These are phyloP conservation scores for Aspergillus sp. DNA, from an alignment of 2,329 filamentous ascomycete genomes.

Conservation along the genomic window DNA sequence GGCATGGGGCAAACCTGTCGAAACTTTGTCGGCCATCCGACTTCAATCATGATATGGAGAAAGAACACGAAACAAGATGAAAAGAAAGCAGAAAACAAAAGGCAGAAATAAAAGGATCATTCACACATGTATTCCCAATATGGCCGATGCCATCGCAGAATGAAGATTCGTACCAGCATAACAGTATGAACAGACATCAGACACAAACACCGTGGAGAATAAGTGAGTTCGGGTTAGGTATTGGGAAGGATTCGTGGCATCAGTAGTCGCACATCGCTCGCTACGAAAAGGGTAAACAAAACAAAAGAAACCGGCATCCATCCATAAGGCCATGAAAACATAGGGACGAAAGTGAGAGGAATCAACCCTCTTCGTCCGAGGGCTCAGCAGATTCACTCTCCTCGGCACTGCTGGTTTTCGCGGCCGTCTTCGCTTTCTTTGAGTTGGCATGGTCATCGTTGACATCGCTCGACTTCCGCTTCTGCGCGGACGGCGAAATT, in stretches of 20 bases:
- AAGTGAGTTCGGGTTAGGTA: slow-evolving; percentile 10
- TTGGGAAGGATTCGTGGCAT: slow-evolving; percentile 20
- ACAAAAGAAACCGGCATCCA: slow-evolving; percentile 27
- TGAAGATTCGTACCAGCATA: slow-evolving; percentile 23
- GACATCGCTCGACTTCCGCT: slow-evolving; percentile 52
- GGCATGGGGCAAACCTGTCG: no score
- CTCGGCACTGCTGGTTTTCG: slow-evolving; percentile 47
- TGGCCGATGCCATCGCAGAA: slow-evolving; percentile 15
- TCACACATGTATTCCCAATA: slow-evolving; percentile 26
- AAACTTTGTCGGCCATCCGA: no score
- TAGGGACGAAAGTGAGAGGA: slow-evolving; percentile 3
- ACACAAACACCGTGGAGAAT: slow-evolving; percentile 15
- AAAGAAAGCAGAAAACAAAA: background rate
- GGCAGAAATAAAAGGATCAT: slow-evolving; percentile 17
- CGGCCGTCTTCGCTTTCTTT: slow-evolving; percentile 52
- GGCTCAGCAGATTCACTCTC: slow-evolving; percentile 49
- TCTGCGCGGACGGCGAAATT: slow-evolving; percentile 40
- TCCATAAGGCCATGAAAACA: slow-evolving; percentile 29
- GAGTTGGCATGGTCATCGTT: slow-evolving; percentile 43
- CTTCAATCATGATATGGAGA: background rate
- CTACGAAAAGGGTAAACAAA: slow-evolving; percentile 21
- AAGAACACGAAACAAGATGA: background rate
- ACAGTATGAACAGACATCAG: slow-evolving; percentile 29
- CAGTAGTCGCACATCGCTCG: slow-evolving; percentile 35
- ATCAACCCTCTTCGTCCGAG: slow-evolving; percentile 51